Conservation (phyloP, 371 early-diverging fungal genomes). For the Circinella umbellata region DNA sequence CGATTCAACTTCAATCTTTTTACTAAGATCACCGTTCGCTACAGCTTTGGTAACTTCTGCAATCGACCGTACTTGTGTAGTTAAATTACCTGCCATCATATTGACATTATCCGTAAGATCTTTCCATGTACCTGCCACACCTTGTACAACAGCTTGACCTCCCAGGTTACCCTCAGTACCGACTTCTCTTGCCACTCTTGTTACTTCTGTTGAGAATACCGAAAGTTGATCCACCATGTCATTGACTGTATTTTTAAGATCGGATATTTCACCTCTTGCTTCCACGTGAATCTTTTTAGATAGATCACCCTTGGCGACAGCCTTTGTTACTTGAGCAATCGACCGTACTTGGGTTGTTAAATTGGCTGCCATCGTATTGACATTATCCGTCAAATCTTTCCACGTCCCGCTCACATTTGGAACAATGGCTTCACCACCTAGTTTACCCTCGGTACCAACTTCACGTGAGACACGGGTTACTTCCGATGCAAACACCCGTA, state of each 20-base stretch:
- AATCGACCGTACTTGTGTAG: constrained; percentile 64
- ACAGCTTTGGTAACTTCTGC: constrained; percentile 67
- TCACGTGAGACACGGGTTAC: constrained; percentile 39
- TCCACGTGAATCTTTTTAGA: constrained; percentile 70
- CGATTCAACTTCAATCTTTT: constrained; percentile 51
- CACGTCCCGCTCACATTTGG: constrained; percentile 51
- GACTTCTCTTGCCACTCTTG: constrained; percentile 60
- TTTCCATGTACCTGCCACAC: constrained; percentile 64
- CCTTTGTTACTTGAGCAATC: constrained; percentile 66
- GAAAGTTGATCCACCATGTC: constrained; percentile 70
- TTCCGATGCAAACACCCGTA: constrained; percentile 42
- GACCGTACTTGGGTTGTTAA: constrained; percentile 57
- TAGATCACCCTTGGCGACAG: constrained; percentile 67
- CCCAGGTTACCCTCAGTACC: constrained; percentile 65
- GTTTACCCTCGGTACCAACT: constrained; percentile 55
- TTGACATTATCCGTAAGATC: constrained; percentile 71
- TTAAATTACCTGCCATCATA: constrained; percentile 68
- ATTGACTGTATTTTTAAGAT: constrained; percentile 74
- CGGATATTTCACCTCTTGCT: constrained; percentile 70
- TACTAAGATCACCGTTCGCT: constrained; percentile 44
- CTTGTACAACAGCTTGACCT: constrained; percentile 60
- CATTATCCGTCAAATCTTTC: constrained; percentile 62
- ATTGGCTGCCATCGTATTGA: constrained; percentile 61
- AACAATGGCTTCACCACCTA: constrained; percentile 39
- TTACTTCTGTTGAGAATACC: constrained; percentile 61